Evolutionary conservation across 2,329 filamentous ascomycete genomes (phyloP), one percentile per base, ranked within the genome.

Genomic region (Rhinocladiella mackenziei): DNA sequence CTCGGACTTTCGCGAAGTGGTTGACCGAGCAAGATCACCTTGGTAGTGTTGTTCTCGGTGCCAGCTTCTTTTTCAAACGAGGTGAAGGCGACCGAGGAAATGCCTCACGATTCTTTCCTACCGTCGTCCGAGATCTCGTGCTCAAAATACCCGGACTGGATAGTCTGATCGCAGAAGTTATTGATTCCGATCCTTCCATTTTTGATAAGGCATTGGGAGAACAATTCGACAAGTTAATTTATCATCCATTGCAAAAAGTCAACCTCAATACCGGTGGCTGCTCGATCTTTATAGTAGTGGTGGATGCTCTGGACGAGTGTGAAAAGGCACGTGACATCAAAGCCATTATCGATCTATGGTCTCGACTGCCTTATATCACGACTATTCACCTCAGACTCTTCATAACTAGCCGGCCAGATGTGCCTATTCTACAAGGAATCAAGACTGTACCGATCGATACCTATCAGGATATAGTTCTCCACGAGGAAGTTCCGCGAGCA

Each of bases 61-160:
- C 23, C 23, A 26, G 23, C 23, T 26, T n/a, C n/a, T n/a, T n/a
- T n/a, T n/a, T n/a, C n/a, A n/a, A n/a, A n/a, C n/a, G n/a, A n/a
- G n/a, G n/a, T 1, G 66, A 68, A 36, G 57, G 53, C 3, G 65
- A 71, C 45, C 60, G 65, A 20, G 61, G 63, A 1, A 60, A 59
- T 30, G 59, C 62, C 2, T 50, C 51, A 3, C 60, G 56, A 34
- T 59, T 74, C 25, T 62, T 74, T 11, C 58, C 66, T 0, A 73
- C 68, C 0, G 54, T 75, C 18, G 62, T 65, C 5, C 42, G 47
- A 5, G 58, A 71, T 29, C 53, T 73, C 2, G 51, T 57, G 1
- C 25, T 14, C 0, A 52, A 43, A 7, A 42, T 64, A 10, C 63
- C 65, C n/a, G 26, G 41, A 2, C 30, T 70, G 1, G 57, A 23